Percentiles rank a stretch among this genome's conserved stretches.
phyloP scores from a whole-genome alignment of 2,329 filamentous ascomycete genomes.

The Diplodia corticola region DNA sequence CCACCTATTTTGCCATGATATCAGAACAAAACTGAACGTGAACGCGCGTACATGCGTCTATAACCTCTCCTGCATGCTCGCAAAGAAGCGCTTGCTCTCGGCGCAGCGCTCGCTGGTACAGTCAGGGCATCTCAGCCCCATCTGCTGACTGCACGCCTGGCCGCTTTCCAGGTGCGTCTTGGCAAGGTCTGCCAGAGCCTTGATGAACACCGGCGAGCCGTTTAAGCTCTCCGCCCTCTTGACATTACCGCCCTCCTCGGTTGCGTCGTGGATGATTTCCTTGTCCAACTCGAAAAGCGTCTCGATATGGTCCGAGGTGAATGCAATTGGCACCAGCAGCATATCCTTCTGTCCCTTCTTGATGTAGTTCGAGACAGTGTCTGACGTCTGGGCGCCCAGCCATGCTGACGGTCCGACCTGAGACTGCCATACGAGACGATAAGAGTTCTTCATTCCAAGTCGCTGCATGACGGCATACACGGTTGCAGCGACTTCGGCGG shows the following conservation, averaged over 20 bases:
- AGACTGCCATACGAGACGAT: conserved; percentile 95
- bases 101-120: conserved; percentile 87
- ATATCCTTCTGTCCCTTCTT: conserved; percentile 89
- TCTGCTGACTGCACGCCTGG: conserved; percentile 73
- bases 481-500: conserved; percentile 91
- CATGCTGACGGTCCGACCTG: conserved; percentile 95
- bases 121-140: conserved; percentile 87
- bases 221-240: conserved; percentile 93
- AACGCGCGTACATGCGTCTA: not conserved
- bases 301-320: conserved; percentile 99
- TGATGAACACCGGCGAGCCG: conserved; percentile 85
- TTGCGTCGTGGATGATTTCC: conserved; percentile 89
- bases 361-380: conserved; percentile 85
- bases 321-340: conserved; percentile 90
- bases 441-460: conserved; percentile 83
- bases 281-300: conserved; percentile 91
- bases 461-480: conserved; percentile 96
- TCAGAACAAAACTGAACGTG: not conserved
- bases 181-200: conserved; percentile 84
- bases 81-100: conserved; percentile 71
- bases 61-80: conserved; percentile 27
- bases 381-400: conserved; percentile 90
- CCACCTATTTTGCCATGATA: conserved; percentile 4
- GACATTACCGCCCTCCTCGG: conserved; percentile 52
- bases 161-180: conserved; percentile 74